These are phyloP conservation scores for Alopecurus myosuroides DNA, from an alignment of 176 grass and related monocot genomes.

Conservation along the genomic window DNA sequence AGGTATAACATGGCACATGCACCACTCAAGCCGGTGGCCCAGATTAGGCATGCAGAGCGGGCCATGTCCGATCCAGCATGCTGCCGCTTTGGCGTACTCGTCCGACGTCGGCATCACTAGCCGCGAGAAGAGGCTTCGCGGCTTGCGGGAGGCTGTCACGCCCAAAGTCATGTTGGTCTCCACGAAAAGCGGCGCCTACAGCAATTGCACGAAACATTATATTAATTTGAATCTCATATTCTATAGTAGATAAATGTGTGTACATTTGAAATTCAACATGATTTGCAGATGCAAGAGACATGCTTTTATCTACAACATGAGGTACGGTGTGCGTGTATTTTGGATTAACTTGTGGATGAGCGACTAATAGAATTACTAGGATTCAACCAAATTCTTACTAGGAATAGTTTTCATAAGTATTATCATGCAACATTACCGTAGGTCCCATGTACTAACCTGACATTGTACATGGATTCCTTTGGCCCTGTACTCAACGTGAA, in stretches of 20 bases:
- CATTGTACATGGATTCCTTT: constrained; percentile 46
- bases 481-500: constrained; percentile 37
- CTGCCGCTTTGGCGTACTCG: not conserved
- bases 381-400: too few relatives aligned
- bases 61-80: constrained; percentile 1
- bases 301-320: not conserved
- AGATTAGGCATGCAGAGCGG: not conserved
- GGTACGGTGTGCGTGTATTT: not conserved
- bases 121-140: not conserved
- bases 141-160: not conserved
- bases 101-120: not conserved
- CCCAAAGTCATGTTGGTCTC: not conserved
- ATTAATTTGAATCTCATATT: not conserved
- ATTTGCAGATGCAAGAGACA: too few relatives aligned
- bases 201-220: not conserved
- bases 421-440: too few relatives aligned
- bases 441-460: too few relatives aligned
- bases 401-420: too few relatives aligned
- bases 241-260: not conserved
- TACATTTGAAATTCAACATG: not conserved
- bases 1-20: not conserved
- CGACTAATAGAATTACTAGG: not conserved
- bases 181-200: not conserved
- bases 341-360: not conserved
- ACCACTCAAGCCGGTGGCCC: not conserved